Percentiles rank a stretch among this genome's conserved stretches.
Evolutionary conservation across 768 basidiomycete species (phyloP).

Genomic region (Pulveroboletus sp.): DNA sequence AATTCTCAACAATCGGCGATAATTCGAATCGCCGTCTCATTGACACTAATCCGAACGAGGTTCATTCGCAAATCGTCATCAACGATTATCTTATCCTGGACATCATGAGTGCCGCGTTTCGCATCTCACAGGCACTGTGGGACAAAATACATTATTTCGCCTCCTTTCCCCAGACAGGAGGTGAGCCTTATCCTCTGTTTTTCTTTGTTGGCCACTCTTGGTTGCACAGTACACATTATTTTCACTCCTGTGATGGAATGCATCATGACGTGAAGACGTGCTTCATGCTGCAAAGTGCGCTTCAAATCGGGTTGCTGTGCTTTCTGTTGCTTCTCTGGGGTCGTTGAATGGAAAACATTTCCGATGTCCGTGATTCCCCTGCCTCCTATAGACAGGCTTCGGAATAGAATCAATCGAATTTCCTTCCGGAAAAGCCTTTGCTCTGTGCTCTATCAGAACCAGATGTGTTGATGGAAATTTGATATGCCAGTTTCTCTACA

Average conservation of each 20-base stretch:
- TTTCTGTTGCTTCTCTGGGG: neutral
- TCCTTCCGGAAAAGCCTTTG: neutral
- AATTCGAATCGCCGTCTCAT: too few species aligned
- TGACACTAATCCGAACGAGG: too few species aligned
- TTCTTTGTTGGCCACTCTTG: too few species aligned
- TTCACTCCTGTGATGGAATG: neutral
- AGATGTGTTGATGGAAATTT: conserved; percentile 6
- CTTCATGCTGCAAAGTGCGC: neutral
- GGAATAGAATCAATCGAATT: neutral
- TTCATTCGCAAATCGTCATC: too few species aligned
- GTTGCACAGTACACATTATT: too few species aligned
- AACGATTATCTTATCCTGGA: neutral
- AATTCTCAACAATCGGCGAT: too few species aligned
- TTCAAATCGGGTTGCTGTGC: neutral
- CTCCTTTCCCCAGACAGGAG: conserved; percentile 89
- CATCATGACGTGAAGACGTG: neutral
- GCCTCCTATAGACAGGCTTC: neutral
- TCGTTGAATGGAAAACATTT: neutral
- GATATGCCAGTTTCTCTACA: conserved; percentile 78
- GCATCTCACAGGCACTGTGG: conserved; percentile 77
- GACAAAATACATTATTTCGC: conserved; percentile 90
- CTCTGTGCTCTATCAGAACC: neutral
- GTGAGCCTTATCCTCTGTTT: conserved; percentile 37
- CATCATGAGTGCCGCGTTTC: conserved; percentile 48
- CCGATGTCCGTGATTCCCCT: neutral